Evolutionary conservation across 129 eudicot species (phyloP).

Genomic region (Logfia minima): DNA sequence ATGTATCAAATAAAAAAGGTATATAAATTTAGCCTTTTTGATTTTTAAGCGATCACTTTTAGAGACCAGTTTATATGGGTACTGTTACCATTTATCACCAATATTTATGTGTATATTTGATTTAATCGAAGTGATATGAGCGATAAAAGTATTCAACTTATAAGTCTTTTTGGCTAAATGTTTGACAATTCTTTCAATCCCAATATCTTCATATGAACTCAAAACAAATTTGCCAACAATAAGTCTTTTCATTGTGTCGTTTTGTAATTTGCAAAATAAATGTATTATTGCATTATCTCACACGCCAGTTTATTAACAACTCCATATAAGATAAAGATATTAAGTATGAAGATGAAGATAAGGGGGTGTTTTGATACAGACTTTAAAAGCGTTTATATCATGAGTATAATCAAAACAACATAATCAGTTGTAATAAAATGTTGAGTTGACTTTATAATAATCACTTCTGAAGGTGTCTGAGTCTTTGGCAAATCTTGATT

Average conservation of each 20-base stretch:
- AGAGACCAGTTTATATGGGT: background rate
- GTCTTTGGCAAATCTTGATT: background rate
- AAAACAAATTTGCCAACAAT: background rate
- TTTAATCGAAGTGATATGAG: background rate
- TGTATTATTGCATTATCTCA: background rate
- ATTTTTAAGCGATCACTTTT: background rate
- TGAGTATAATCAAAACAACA: background rate
- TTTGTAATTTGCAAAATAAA: background rate
- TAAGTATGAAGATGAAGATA: background rate
- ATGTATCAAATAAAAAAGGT: conserved; percentile 20
- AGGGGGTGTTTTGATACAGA: background rate
- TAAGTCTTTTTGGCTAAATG: background rate
- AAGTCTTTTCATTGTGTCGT: background rate
- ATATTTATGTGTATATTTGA: background rate
- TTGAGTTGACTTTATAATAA: background rate
- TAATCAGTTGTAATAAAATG: background rate
- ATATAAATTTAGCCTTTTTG: background rate
- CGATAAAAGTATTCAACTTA: background rate
- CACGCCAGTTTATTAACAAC: background rate
- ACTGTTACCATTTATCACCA: conserved; percentile 5
- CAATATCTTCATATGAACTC: background rate
- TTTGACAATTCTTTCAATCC: background rate
- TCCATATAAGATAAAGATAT: background rate
- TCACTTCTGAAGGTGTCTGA: background rate
- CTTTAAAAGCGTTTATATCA: background rate